Base-by-base conservation (phyloP, 108 stramenopile genomes). In the Epithemia pelagica region DNA sequence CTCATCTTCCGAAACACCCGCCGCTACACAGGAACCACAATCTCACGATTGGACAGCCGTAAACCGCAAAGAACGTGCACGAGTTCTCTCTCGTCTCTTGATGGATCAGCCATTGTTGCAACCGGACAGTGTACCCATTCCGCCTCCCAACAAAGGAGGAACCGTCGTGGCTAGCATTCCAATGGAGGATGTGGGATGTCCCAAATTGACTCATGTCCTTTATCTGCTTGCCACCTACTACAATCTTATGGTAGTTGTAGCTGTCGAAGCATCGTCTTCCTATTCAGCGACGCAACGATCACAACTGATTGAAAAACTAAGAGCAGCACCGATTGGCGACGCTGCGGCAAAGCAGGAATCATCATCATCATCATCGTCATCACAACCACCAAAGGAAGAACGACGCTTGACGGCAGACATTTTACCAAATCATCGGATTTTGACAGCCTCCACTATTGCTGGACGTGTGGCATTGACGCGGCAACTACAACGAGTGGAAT, bases 161-260 rank as follows among this genome's bases (percentile, higher is more conserved):
- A 67, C 61, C 26, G 33, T 73, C 2, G 60, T 67, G 29, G 30
- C 67, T 61, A 29, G 32, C 1, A 55, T 73, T 31, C 72, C 72
- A 3, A 21, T 28, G 2, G 21, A 60, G 15, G 72, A 73, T 26
- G 60, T 61, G 8, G 66, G 28, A 30, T 73, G 72, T 27, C 25
- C 8, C 52, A 52, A 61, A 32, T 56, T 73, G 46, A 28, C 54
- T 8, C 72, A 66, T 22, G 54, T 67, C 26, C 33, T 73, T 3
- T 73, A 54, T 52, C 61, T 73, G 53, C 28, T 73, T 7, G 58
- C 66, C 15, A 73, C 72, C 1, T 73, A 73, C 27, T 67, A 67
- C 61, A 73, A 67, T 62, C 24, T 67, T 0, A 20, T 69, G 18
- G 66, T 73, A 3, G 30, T 73, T 33, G 15, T 73, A 15, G 51